Percentiles rank a stretch among this genome's conserved stretches.
Conservation (phyloP, 306 rosid species). For the Senna siamea region DNA sequence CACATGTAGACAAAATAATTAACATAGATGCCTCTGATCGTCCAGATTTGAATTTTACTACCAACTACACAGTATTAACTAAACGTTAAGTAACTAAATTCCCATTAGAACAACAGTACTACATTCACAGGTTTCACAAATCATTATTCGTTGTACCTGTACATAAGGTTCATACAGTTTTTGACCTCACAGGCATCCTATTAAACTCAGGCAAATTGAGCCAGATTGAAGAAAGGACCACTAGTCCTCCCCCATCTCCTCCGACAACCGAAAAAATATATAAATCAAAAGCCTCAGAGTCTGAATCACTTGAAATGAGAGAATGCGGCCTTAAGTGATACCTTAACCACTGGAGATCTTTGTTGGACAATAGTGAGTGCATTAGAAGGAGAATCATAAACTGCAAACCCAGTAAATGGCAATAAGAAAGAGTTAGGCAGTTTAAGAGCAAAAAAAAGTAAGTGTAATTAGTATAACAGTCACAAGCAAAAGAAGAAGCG, state of each 20-base stretch:
- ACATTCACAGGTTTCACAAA: background rate
- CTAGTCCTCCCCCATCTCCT: background rate
- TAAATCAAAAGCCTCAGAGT: background rate
- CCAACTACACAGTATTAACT: background rate
- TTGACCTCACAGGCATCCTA: background rate
- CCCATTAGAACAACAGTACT: background rate
- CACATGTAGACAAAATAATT: background rate
- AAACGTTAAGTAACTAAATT: background rate
- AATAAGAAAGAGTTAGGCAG: background rate
- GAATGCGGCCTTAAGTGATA: slow-evolving; percentile 19
- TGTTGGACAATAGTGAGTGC: slow-evolving; percentile 74
- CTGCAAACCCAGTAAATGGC: slow-evolving; percentile 51
- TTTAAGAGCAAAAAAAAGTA: background rate
- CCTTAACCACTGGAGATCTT: slow-evolving; percentile 83
- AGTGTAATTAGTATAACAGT: background rate
- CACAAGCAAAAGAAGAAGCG: slow-evolving; percentile 13
- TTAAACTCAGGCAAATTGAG: slow-evolving; percentile 13
- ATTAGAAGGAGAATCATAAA: slow-evolving; percentile 71
- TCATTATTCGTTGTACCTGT: background rate
- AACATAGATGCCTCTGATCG: background rate
- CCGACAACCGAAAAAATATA: background rate
- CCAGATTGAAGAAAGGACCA: slow-evolving; percentile 12
- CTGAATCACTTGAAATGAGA: background rate
- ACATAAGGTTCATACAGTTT: background rate
- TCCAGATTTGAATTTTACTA: background rate